A percentile compares a stretch with the other conserved stretches of the same genome.
Conservation (phyloP, 805 yeast genomes). For the Monosporozyma aerobia region DNA sequence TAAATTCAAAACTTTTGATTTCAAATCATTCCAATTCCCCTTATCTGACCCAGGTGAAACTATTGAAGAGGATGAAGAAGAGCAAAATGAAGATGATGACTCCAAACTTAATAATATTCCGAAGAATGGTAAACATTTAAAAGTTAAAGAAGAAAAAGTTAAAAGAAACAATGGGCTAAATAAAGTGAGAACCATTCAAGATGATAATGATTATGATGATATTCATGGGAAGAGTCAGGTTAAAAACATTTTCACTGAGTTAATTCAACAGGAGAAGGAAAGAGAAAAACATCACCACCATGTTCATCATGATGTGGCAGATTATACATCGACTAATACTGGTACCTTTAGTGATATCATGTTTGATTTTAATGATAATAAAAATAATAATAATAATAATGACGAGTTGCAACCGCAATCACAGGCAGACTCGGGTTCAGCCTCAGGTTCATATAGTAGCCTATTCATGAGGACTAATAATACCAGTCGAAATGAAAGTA, state of each 20-base stretch:
- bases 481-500: background rate
- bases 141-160: background rate
- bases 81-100: too few relatives aligned
- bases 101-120: background rate
- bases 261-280: slow-evolving; percentile 3
- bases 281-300: slow-evolving; percentile 1
- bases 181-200: background rate
- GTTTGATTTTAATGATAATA: slow-evolving; percentile 8
- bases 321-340: slow-evolving; percentile 22
- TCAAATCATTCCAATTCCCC: background rate
- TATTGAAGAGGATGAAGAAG: background rate
- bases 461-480: background rate
- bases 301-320: slow-evolving; percentile 7
- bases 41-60: background rate
- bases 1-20: background rate
- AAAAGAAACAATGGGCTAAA: slow-evolving; percentile 2
- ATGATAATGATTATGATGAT: slow-evolving; percentile 3
- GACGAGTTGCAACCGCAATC: background rate
- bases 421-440: background rate
- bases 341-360: slow-evolving; percentile 25
- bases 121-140: background rate
- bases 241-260: slow-evolving; percentile 2
- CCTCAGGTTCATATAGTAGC: background rate
- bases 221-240: background rate
- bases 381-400: background rate